Evolutionary conservation across 2,329 filamentous ascomycete genomes (phyloP), one percentile per base, ranked within the genome.

Genomic region (Aspergillus texensis): DNA sequence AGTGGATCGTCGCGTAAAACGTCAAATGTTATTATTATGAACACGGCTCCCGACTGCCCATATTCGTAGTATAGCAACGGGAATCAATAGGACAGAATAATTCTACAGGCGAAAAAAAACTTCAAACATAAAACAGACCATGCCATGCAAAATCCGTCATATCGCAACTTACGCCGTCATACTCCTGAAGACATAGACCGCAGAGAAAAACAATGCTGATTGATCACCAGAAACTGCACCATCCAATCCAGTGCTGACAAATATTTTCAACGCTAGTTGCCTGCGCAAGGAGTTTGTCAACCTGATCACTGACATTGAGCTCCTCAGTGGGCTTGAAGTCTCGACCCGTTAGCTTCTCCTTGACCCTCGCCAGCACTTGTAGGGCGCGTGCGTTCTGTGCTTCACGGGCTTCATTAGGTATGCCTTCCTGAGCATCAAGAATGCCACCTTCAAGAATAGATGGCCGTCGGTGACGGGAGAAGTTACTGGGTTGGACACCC

Each of bases 241-340:
- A 98, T 67, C 95, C 95, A 72, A 98, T 97, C 78, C 97, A 99
- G 82, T 98, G 95, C 83, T 98, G 95, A 77, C 95, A 99, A 65
- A 99, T 83, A 77, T 98, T 98, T 85, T 98, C 95, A 71, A 98
- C 84, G 75, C 95, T 97, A 8, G 95, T 99, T 26, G 95, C 95
- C 82, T 99, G 94, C 65, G 91, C 90, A 71, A 99, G 91, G 72
- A 99, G 82, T 78, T 96, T 94, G 79, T 97, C 94, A 6, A 99
- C 96, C 80, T 99, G 95, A 65, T 88, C 88, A 61, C 92, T 89
- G 26, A 96, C 89, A 62, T 89, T 90, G 67, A 99, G 84, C 80
- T 98, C 94, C 72, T 96, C 91, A 53, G 86, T 86, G 3, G 89
- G 86, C 78, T 93, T 94, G 79, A 99, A 99, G 76, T 99, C 95